A percentile compares a stretch with the other conserved stretches of the same genome.
Conservation (phyloP, 495 filamentous ascomycete genomes). For the Aspergillus cavernicola region DNA sequence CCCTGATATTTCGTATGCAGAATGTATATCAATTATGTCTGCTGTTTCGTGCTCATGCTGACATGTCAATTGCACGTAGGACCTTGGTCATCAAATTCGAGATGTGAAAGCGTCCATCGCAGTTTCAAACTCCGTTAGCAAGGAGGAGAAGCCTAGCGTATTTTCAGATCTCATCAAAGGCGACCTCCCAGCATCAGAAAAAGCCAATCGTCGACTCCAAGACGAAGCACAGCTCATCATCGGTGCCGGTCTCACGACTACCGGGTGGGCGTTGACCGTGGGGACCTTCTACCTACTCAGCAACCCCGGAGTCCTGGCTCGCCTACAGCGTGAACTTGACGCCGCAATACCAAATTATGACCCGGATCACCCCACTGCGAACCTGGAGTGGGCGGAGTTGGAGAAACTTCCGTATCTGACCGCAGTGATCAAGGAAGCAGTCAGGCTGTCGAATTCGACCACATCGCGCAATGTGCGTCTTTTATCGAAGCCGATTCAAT, state of each 20-base stretch:
- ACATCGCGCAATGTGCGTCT: conserved; percentile 5
- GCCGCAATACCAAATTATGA: neutral
- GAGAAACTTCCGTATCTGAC: conserved; percentile 3
- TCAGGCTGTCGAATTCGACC: conserved; percentile 1
- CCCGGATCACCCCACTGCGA: neutral
- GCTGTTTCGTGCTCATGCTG: neutral
- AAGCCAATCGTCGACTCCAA: conserved; percentile 1
- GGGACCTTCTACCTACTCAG: conserved; percentile 1
- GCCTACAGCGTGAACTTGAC: neutral
- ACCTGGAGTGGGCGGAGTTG: neutral
- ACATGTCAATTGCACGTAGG: neutral
- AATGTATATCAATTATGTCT: neutral
- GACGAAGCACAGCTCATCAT: conserved; percentile 2
- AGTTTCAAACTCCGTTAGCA: neutral
- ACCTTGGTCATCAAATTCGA: neutral
- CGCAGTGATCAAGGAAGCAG: conserved; percentile 1
- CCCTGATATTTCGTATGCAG: conserved; percentile 3
- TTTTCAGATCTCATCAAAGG: conserved; percentile 2
- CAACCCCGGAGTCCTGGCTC: neutral
- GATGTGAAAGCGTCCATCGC: neutral
- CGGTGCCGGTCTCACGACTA: conserved; percentile 2
- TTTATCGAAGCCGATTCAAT: neutral
- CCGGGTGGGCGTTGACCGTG: conserved; percentile 1
- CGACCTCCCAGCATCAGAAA: neutral
- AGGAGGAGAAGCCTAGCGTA: neutral